Evolutionary conservation across 148 eudicot genomes (phyloP), one percentile per base, ranked within the genome.

Genomic region (Pharnaceum exiguum): DNA sequence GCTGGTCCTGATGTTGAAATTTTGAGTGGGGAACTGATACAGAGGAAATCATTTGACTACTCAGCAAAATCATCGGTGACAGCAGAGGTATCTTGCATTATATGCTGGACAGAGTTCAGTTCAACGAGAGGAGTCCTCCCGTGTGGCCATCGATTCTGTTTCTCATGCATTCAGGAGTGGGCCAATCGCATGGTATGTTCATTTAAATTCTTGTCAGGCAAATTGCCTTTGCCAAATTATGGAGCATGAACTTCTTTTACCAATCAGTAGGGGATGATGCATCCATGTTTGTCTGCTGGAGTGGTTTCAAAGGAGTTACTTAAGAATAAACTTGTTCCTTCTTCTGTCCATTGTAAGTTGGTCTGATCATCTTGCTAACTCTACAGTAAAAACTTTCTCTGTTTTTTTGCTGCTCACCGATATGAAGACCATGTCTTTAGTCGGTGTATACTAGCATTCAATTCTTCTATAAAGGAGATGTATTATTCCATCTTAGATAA

Each of bases 81-180:
- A 32, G 32, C 37, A 42, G 80, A 77, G 39, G 48, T 83, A 55
- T 83, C 96, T 17, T 93, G 98, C 68, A 90, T 81, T 18, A 93
- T 93, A 74, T 93, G 98, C 71, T 88, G 80, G 83, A 88, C 96
- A 57, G 79, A 83, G 37, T 88, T 57, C 58, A 79, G 98, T 63
- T 79, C 90, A 65, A 66, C 74, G 9, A 82, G 98, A 62, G 98
- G 98, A 36, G 75, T 79, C 62, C 74, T 93, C 63, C 85, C 79
- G 39, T 93, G 98, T 75, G 98, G 98, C 38, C 98, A 93, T 74
- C 81, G 98, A 33, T 93, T 88, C 72, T 93, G 96, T 71, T 88
- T 88, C 70, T 55, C 81, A 23, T 93, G 98, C 82, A 93, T 93
- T 68, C 88, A 83, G 78, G 73, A 42, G 42, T 93, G 98, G 98